Conservation (phyloP, 192 early-diverging fungal species). For the Coemansia sp. region DNA sequence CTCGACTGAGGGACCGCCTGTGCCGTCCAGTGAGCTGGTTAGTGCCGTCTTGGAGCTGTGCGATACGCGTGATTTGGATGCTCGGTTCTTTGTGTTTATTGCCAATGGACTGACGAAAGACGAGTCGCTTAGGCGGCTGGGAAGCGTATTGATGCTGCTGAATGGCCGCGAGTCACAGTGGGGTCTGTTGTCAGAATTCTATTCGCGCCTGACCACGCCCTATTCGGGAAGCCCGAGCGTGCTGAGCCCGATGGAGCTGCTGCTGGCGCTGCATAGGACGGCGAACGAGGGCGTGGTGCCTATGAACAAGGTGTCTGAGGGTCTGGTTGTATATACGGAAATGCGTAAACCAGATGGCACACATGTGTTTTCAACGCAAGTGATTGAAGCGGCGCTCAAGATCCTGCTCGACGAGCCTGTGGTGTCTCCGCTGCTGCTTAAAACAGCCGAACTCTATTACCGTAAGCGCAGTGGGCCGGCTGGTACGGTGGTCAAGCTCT, state of each 20-base stretch:
- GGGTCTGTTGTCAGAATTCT: slow-evolving; percentile 28
- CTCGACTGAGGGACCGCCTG: slow-evolving; percentile 17
- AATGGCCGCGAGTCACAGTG: slow-evolving; percentile 17
- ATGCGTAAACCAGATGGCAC: slow-evolving; percentile 30
- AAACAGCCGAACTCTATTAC: slow-evolving; percentile 33
- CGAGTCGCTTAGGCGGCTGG: slow-evolving; percentile 18
- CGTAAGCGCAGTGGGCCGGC: slow-evolving; percentile 19
- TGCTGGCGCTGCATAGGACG: slow-evolving; percentile 38
- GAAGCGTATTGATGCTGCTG: slow-evolving; percentile 25
- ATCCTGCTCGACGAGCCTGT: slow-evolving; percentile 26
- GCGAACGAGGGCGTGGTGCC: slow-evolving; percentile 7
- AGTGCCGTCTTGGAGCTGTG: slow-evolving; percentile 37
- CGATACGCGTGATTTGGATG: slow-evolving; percentile 23
- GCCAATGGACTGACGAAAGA: slow-evolving; percentile 28
- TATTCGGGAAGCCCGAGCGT: slow-evolving; percentile 34
- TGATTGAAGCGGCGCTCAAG: slow-evolving; percentile 41
- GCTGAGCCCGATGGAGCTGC: slow-evolving; percentile 51
- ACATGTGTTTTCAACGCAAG: slow-evolving; percentile 18
- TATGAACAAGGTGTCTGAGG: background rate
- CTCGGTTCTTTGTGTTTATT: slow-evolving; percentile 38
- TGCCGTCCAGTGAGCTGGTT: slow-evolving; percentile 43
- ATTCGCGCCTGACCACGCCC: slow-evolving; percentile 36
- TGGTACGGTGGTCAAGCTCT: slow-evolving; percentile 30
- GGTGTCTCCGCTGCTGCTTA: slow-evolving; percentile 41
- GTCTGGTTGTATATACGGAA: slow-evolving; percentile 13